These are phyloP conservation scores for Yamadazyma epiphylla DNA, from an alignment of 1,139 yeast genomes.

Conservation along the genomic window DNA sequence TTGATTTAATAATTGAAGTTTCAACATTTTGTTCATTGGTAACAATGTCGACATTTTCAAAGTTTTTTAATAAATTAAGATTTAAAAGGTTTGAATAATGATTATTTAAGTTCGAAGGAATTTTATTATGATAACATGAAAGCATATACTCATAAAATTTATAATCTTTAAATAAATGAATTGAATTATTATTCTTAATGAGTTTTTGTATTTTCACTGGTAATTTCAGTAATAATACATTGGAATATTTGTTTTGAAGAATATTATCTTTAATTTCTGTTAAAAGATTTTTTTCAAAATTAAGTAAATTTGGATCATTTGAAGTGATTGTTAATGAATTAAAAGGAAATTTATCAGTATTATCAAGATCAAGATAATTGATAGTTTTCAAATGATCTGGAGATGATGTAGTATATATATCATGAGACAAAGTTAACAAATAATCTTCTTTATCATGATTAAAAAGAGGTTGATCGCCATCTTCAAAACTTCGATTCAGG, in stretches of 20 bases:
- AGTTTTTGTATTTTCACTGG: constrained; percentile 37
- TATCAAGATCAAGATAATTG: constrained; percentile 6
- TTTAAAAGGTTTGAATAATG: constrained; percentile 36
- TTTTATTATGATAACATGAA: constrained; percentile 38
- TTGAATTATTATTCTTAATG: constrained; percentile 27
- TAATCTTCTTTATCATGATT: constrained; percentile 25
- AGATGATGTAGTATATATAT: constrained; percentile 33
- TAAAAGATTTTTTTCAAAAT: constrained; percentile 27
- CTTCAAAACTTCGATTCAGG: constrained; percentile 6
- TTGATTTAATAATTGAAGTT: constrained; percentile 24
- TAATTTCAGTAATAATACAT: constrained; percentile 23
- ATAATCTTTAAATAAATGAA: constrained; percentile 33
- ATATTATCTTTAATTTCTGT: constrained; percentile 27
- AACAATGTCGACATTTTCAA: constrained; percentile 32
- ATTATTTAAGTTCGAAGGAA: constrained; percentile 32
- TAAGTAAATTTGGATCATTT: constrained; percentile 37
- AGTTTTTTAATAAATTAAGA: constrained; percentile 37
- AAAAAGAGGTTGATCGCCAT: constrained; percentile 6
- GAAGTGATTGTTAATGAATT: constrained; percentile 31
- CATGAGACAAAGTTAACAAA: constrained; percentile 30
- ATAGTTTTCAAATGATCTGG: constrained; percentile 9
- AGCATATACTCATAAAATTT: constrained; percentile 37
- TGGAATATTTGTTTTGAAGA: constrained; percentile 20
- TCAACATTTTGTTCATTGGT: constrained; percentile 29
- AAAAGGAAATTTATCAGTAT: constrained; percentile 35